These are phyloP conservation scores for Penicillium oxalicum DNA, from an alignment of 2,329 filamentous ascomycete genomes.

Conservation along the genomic window DNA sequence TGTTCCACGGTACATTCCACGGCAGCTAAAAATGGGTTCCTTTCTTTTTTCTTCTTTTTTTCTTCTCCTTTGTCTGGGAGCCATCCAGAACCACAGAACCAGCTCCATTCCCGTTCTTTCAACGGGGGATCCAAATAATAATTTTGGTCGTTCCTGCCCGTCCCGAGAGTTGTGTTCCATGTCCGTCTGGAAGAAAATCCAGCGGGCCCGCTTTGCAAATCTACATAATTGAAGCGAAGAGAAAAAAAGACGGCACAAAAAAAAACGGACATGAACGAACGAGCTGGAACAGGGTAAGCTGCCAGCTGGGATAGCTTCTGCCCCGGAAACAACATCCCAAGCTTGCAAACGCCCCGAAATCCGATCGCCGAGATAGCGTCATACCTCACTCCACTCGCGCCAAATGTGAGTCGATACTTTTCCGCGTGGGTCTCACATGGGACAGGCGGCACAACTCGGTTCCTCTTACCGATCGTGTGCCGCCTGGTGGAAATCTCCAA, in stretches of 20 bases:
- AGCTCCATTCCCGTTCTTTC: too few species aligned
- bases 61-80: neutral
- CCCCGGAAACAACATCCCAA: too few species aligned
- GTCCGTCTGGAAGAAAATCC: neutral
- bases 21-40: neutral
- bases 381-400: slow-evolving; percentile 10
- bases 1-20: neutral
- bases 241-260: neutral
- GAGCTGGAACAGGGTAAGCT: neutral
- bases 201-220: neutral
- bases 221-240: too few species aligned
- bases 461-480: slow-evolving; percentile 9
- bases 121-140: too few species aligned
- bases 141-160: too few species aligned
- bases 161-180: too few species aligned
- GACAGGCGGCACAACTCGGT: slow-evolving; percentile 5
- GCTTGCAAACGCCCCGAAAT: slow-evolving; percentile 4
- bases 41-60: neutral
- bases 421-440: slow-evolving; percentile 9
- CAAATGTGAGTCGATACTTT: slow-evolving; percentile 11
- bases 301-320: too few species aligned
- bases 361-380: slow-evolving; percentile 7
- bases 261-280: neutral
- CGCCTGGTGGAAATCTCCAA: neutral
- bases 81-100: too few species aligned